A percentile compares a stretch with the other conserved stretches of the same genome.
These are phyloP conservation scores for Nepenthes gracilis DNA, from an alignment of 148 eudicot genomes.

Conservation along the genomic window DNA sequence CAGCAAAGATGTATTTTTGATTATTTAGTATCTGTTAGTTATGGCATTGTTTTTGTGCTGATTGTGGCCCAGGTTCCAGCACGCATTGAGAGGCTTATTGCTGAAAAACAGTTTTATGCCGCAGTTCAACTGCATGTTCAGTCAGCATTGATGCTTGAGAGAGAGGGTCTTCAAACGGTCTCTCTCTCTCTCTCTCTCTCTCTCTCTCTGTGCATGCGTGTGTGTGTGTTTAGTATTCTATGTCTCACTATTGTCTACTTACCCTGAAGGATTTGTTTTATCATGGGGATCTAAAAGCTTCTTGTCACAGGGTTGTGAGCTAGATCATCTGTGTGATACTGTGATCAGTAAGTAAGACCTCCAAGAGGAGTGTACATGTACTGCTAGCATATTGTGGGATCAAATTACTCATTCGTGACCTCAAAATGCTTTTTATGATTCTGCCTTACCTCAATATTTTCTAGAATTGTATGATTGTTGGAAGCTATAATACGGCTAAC, in stretches of 20 bases:
- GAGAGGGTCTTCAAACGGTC: constrained; percentile 99
- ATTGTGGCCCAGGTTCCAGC: constrained; percentile 59
- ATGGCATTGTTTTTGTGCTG: constrained; percentile 2
- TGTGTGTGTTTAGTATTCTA: background rate
- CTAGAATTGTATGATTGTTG: no score
- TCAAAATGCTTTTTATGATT: background rate
- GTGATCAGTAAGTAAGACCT: no score
- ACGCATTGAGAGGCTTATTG: constrained; percentile 85
- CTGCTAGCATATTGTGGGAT: no score
- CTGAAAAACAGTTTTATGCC: constrained; percentile 90
- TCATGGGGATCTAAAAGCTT: no score
- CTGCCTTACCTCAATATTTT: background rate
- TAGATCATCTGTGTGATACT: no score
- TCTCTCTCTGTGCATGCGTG: background rate
- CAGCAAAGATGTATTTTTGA: background rate
- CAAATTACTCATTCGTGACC: no score
- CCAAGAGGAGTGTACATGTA: no score
- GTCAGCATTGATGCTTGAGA: constrained; percentile 89
- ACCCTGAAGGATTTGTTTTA: no score
- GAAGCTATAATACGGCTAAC: no score
- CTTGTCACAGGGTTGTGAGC: no score
- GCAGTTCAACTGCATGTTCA: constrained; percentile 93
- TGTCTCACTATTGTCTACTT: no score
- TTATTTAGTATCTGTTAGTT: no score
- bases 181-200: constrained; percentile 13